Evolutionary conservation across 176 grass and related monocot species (phyloP).

Genomic region (Sorghum bicolor): DNA sequence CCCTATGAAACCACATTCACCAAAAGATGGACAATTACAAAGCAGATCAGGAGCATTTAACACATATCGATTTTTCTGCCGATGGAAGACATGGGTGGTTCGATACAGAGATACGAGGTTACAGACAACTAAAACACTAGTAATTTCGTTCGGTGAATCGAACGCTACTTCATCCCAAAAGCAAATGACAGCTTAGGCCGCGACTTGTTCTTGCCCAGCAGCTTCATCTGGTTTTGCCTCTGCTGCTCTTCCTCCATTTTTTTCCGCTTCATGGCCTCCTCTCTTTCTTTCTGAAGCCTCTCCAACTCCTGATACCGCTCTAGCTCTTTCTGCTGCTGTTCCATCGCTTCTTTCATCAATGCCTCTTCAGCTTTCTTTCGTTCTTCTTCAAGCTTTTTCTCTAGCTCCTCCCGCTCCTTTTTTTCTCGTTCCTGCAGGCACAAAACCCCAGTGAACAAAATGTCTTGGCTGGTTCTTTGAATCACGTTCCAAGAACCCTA

Average conservation of each 20-base stretch:
- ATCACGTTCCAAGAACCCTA: constrained; percentile 4
- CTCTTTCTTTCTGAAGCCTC: constrained; percentile 80
- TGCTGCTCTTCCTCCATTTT: constrained; percentile 85
- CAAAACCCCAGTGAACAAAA: not conserved
- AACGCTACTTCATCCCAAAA: constrained; percentile 70
- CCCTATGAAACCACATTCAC: not conserved
- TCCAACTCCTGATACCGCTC: constrained; percentile 92
- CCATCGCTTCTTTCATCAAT: constrained; percentile 71
- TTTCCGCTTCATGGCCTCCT: constrained; percentile 82
- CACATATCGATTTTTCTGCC: not conserved
- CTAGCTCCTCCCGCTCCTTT: constrained; percentile 71
- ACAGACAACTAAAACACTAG: constrained; percentile 29
- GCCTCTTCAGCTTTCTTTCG: constrained; percentile 82
- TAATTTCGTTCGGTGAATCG: not conserved
- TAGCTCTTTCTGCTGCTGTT: constrained; percentile 87
- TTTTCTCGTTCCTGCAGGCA: constrained; percentile 65
- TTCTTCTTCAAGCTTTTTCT: constrained; percentile 89
- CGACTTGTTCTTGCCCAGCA: constrained; percentile 91
- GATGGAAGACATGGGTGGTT: not conserved
- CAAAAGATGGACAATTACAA: not conserved
- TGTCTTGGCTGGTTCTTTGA: not conserved
- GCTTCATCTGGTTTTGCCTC: constrained; percentile 88
- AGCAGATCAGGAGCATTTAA: not conserved
- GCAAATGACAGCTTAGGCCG: constrained; percentile 85
- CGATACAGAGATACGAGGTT: not conserved